Evolutionary conservation across 768 basidiomycete genomes (phyloP).

Genomic region (Mycena albidolilacea): DNA sequence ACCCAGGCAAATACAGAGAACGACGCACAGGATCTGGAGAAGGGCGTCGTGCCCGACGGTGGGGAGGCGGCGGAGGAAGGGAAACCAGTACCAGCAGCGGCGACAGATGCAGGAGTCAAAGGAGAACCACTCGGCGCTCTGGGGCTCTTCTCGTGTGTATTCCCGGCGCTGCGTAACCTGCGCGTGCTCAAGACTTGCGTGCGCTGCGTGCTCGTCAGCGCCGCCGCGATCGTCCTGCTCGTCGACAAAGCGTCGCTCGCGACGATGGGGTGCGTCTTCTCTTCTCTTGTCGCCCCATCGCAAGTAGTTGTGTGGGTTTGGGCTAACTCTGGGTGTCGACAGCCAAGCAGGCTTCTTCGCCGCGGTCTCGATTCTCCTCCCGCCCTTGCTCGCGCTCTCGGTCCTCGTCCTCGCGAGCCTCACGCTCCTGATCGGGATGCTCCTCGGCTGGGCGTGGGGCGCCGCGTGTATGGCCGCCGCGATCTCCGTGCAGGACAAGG

Average conservation of each 20-base stretch:
- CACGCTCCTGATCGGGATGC: slow-evolving; percentile 57
- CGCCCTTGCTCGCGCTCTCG: slow-evolving; percentile 56
- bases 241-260: slow-evolving; percentile 44
- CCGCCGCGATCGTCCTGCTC: slow-evolving; percentile 36
- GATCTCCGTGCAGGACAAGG: slow-evolving; percentile 52
- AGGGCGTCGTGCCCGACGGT: too few species aligned
- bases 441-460: slow-evolving; percentile 64
- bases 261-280: slow-evolving; percentile 55
- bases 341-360: slow-evolving; percentile 55
- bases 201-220: slow-evolving; percentile 54
- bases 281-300: too few species aligned
- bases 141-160: slow-evolving; percentile 51
- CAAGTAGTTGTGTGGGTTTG: too few species aligned
- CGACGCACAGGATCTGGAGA: neutral
- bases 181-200: slow-evolving; percentile 58
- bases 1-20: neutral
- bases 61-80: too few species aligned
- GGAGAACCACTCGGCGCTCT: neutral
- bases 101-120: neutral
- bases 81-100: neutral
- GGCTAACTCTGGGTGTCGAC: too few species aligned
- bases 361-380: slow-evolving; percentile 56
- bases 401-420: slow-evolving; percentile 52
- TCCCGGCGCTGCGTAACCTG: slow-evolving; percentile 50
- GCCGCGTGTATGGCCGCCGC: slow-evolving; percentile 60